Base-by-base conservation (phyloP, 176 grass and related monocot genomes). In the Oryza glumipatula region DNA sequence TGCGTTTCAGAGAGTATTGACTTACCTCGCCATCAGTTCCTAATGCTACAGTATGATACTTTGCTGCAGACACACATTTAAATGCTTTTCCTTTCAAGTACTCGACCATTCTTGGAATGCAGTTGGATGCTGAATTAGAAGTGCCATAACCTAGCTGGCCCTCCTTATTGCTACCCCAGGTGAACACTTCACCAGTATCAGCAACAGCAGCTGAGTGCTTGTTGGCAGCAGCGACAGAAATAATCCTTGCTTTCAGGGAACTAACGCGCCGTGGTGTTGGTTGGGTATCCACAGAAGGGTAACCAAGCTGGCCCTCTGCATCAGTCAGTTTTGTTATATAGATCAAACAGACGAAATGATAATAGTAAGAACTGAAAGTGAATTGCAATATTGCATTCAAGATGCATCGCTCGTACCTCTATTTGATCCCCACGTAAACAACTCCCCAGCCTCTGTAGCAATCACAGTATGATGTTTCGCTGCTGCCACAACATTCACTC, bases 351-450 rank as follows among this genome's bases (percentile, higher is more conserved):
- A 72, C 3, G 76, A 69, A 60, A 87, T 60, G 49, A 71, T 46
- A 90, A 73, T 21, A 85, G 28, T 2, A 68, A 75, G 23, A 39
- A 41, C 2, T 48, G 82, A 84, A 87, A 61, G 13, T 44, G n/a
- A 44, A 72, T 77, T 71, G 26, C 30, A 79, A 67, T 77, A 76
- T 77, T 71, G 26, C 30, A 79, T 72, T 77, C 44, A 52, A 88
- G 49, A 74, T 90, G 73, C 26, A 86, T 79, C 9, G 77, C 67
- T 83, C 30, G 48, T 85, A 99, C 97, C 97, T 99, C 97, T 96
- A 83, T 99, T 99, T 78, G 97, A 99, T 88, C 97, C 97, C 97
- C 97, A 99, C 61, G 97, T 92, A 88, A 96, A 99, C 87, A 99
- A 81, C 85, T 94, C 97, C 74, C 97, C 97, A 6, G 70, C 56